These are phyloP conservation scores for Suhomyces taliae DNA, from an alignment of 1,139 yeast genomes.

Conservation along the genomic window DNA sequence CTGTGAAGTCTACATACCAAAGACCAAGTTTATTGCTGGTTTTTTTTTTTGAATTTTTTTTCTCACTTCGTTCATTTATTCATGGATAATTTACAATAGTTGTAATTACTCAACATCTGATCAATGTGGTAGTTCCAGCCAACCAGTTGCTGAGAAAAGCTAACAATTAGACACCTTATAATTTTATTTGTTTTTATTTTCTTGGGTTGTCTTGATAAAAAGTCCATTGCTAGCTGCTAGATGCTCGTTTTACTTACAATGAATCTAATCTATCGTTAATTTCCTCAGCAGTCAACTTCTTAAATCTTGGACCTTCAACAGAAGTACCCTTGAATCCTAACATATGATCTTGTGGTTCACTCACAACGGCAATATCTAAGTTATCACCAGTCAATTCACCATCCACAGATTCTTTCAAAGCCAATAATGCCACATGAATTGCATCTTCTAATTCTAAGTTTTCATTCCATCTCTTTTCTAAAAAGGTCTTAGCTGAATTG, in stretches of 20 bases:
- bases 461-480: slow-evolving; percentile 98
- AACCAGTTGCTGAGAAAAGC: too few species aligned
- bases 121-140: too few species aligned
- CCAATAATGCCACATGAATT: slow-evolving; percentile 90
- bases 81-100: too few species aligned
- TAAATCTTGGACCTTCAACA: slow-evolving; percentile 83
- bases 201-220: neutral
- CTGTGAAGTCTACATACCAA: too few species aligned
- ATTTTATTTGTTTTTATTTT: neutral
- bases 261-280: slow-evolving; percentile 94
- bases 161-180: neutral
- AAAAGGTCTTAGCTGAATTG: slow-evolving; percentile 89
- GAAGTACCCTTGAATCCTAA: slow-evolving; percentile 87
- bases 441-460: slow-evolving; percentile 97
- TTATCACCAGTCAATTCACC: slow-evolving; percentile 98
- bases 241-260: slow-evolving; percentile 42
- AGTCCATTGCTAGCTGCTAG: neutral
- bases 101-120: too few species aligned
- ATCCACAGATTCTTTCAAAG: slow-evolving; percentile 94
- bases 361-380: slow-evolving; percentile 87
- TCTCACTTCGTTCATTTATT: too few species aligned
- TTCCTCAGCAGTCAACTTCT: slow-evolving; percentile 82
- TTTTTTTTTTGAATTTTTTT: too few species aligned
- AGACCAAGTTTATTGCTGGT: too few species aligned
- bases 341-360: slow-evolving; percentile 77